These are phyloP conservation scores for Mortierella sp. DNA, from an alignment of 371 early-diverging fungal genomes.

Conservation along the genomic window DNA sequence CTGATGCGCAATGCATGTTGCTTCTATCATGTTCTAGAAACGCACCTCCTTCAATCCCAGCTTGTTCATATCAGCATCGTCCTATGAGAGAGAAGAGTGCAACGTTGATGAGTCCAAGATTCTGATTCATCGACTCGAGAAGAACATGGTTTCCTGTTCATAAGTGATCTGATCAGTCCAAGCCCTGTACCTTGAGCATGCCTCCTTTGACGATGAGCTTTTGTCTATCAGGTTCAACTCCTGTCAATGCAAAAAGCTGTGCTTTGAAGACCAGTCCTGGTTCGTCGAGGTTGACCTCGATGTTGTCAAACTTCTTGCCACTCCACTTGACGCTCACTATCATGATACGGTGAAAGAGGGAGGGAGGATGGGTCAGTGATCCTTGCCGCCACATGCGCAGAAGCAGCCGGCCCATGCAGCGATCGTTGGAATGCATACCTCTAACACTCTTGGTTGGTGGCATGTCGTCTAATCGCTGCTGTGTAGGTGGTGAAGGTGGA, in stretches of 20 bases:
- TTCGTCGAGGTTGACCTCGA: constrained; percentile 84
- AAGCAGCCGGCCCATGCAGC: background rate
- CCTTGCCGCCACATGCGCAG: too few relatives aligned
- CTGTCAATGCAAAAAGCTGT: constrained; percentile 92
- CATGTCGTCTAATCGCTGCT: constrained; percentile 8
- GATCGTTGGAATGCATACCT: constrained; percentile 16
- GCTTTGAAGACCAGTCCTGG: constrained; percentile 87
- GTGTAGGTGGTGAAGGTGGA: background rate
- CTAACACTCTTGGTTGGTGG: constrained; percentile 52
- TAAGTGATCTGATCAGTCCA: background rate
- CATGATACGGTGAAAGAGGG: background rate
- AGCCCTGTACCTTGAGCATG: constrained; percentile 84
- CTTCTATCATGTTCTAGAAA: background rate
- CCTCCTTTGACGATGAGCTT: constrained; percentile 96
- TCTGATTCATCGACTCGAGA: too few relatives aligned
- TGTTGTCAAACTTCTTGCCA: constrained; percentile 85
- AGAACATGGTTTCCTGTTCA: background rate
- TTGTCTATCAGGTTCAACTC: constrained; percentile 93
- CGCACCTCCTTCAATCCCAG: constrained; percentile 76
- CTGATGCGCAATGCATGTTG: too few relatives aligned
- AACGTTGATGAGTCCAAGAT: too few relatives aligned
- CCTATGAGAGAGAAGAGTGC: too few relatives aligned
- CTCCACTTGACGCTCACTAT: constrained; percentile 92
- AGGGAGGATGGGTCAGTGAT: too few relatives aligned
- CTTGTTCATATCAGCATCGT: constrained; percentile 76